Evolutionary conservation across 768 basidiomycete genomes (phyloP).

Genomic region (Lepiota brunneoincarnata): DNA sequence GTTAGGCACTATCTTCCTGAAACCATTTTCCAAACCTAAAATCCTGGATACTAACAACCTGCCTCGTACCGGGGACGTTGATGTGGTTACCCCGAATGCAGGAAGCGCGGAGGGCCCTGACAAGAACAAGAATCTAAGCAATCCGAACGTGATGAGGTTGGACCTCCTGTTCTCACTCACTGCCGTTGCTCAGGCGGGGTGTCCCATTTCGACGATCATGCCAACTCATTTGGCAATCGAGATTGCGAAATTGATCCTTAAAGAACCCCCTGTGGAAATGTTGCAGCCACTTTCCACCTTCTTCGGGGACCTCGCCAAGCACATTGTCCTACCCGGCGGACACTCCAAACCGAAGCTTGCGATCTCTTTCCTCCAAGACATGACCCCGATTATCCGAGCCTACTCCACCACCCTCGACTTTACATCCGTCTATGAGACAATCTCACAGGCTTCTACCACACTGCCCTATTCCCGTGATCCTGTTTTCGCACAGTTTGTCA

Average conservation of each 20-base stretch:
- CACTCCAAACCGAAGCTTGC: constrained; percentile 46
- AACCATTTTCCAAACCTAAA: constrained; percentile 44
- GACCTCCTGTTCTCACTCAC: constrained; percentile 61
- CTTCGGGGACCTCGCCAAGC: constrained; percentile 48
- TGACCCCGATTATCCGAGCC: constrained; percentile 53
- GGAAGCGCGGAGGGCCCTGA: constrained; percentile 34
- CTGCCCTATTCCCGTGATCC: constrained; percentile 50
- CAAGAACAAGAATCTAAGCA: constrained; percentile 49
- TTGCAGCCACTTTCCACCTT: constrained; percentile 45
- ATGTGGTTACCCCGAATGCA: constrained; percentile 21
- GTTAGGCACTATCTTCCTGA: constrained; percentile 52
- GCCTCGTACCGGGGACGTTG: constrained; percentile 24
- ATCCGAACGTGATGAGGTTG: constrained; percentile 54
- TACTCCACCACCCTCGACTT: constrained; percentile 53
- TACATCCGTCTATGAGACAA: constrained; percentile 50
- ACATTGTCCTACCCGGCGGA: constrained; percentile 46
- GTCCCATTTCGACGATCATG: constrained; percentile 35
- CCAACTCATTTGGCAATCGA: constrained; percentile 48
- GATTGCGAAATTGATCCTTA: constrained; percentile 53
- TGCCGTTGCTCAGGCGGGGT: constrained; percentile 49
- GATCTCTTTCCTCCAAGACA: constrained; percentile 47
- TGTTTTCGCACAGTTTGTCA: constrained; percentile 44
- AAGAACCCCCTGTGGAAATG: constrained; percentile 41
- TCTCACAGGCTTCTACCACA: constrained; percentile 43
- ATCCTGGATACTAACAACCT: constrained; percentile 30